Base-by-base conservation (phyloP, 163 green algal genomes). In the Trebouxia gelatinosa region DNA sequence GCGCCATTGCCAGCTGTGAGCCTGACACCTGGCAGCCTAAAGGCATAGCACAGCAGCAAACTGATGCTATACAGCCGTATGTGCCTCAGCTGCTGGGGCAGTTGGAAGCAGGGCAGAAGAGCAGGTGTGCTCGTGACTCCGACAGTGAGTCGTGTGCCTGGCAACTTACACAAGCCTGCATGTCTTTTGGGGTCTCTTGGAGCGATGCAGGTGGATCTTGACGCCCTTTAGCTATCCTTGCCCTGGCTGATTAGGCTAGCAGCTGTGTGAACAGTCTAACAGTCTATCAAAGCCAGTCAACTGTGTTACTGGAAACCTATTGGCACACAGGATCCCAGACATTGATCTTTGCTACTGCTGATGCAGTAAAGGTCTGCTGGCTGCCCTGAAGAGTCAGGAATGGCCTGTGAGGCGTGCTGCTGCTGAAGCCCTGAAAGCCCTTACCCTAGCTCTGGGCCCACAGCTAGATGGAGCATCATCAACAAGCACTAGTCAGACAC, bases 321-420 rank as follows among this genome's bases (percentile, higher is more conserved):
- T n/a, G n/a, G n/a, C n/a, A n/a, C n/a, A n/a, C n/a, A n/a, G n/a
- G n/a, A n/a, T n/a, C n/a, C n/a, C n/a, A n/a, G n/a, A n/a, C n/a
- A n/a, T n/a, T n/a, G n/a, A n/a, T n/a, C n/a, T n/a, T n/a, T n/a
- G n/a, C n/a, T n/a, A n/a, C n/a, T n/a, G n/a, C n/a, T n/a, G 23
- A 23, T 76, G 68, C 68, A 76, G 68, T 38, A 29, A 19, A 40
- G 68, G 68, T 6, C 3, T 62, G 29, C 28, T 76, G 0, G 40
- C 40, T 28, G 68, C 68, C 43, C 29, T 76, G 28, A 29, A 29
- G 39, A 62, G 28, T 38, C 17, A 37, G 31, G 68, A 76, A 5
- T 76, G 68, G 68, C 40, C 46, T 16, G 19, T 59, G 5, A 59
- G 68, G n/a, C 48, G 40, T 28, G 68, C 68, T 62, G 68, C 68